Percentiles rank a stretch among this genome's conserved stretches.
phyloP scores from a whole-genome alignment of 2,329 filamentous ascomycete genomes.

The Colletotrichum chlorophyti region DNA sequence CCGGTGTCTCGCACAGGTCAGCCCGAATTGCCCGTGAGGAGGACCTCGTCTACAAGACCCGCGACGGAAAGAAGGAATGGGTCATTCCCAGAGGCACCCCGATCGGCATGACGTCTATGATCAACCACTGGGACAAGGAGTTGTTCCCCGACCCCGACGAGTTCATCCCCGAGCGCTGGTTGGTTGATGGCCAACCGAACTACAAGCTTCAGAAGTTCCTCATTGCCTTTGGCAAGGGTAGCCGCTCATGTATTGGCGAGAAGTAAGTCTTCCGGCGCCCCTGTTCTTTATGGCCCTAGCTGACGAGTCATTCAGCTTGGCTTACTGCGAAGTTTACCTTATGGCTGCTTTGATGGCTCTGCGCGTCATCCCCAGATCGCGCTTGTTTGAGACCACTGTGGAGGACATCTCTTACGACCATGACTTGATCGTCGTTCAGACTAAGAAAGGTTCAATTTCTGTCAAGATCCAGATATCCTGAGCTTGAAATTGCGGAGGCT shows the following conservation, averaged over 20 bases:
- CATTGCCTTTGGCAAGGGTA: constrained; percentile 31
- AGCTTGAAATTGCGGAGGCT: not conserved
- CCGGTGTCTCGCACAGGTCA: constrained; percentile 30
- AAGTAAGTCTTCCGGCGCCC: constrained; percentile 22
- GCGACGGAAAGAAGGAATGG: constrained; percentile 27
- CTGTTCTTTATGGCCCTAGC: not conserved
- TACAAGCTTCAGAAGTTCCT: constrained; percentile 29
- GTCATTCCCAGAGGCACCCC: constrained; percentile 30
- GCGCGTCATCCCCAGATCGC: constrained; percentile 36
- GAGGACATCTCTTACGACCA: constrained; percentile 38
- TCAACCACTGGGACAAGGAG: constrained; percentile 31
- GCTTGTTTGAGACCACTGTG: constrained; percentile 36
- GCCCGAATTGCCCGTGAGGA: constrained; percentile 31
- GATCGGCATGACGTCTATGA: constrained; percentile 31
- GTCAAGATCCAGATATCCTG: constrained; percentile 18
- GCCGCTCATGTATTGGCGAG: constrained; percentile 31
- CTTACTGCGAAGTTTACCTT: constrained; percentile 38
- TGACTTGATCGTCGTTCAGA: constrained; percentile 34
- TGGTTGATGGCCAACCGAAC: constrained; percentile 25
- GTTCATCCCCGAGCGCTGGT: constrained; percentile 35
- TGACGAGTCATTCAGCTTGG: constrained; percentile 32
- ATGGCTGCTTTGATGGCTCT: constrained; percentile 34
- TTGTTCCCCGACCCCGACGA: constrained; percentile 28
- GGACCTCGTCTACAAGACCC: constrained; percentile 32
- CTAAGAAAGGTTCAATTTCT: constrained; percentile 25